Evolutionary conservation across 495 filamentous ascomycete species (phyloP), one percentile per base, ranked within the genome.

Genomic region (Neurospora sp.): DNA sequence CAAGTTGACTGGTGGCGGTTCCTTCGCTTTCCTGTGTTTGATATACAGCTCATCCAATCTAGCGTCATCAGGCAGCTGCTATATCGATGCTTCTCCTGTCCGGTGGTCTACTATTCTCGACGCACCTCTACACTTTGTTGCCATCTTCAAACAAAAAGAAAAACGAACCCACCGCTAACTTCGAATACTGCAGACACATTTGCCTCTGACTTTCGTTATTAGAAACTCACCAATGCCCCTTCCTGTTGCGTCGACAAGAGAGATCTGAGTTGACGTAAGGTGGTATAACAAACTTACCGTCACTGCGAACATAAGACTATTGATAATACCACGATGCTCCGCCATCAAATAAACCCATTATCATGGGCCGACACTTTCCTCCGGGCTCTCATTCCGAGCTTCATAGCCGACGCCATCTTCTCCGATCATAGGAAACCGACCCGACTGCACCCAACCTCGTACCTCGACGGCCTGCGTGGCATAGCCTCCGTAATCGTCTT

Each of bases 391-490:
- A 70, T 82, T 9, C 80, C 80, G 3, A 80, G 78, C 72, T 82
- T 82, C 70, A 71, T 82, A 42, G 72, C 78, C 68, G 76, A 80
- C 74, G 12, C 45, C 69, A 22, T 81, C 74, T 79, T 75, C 73
- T 79, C 79, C 22, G 78, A 82, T 18, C 78, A 78, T 20, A 76
- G 72, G 69, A 74, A 73, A 42, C 53, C 75, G 31, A 77, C 69
- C 70, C 78, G 72, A 44, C 40, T 81, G 22, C 84, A 84, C 70
- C 78, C 84, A 22, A 88, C 86, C 0, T 84, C 85, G 22, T 88
- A 87, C 74, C 82, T 89, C 68, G 83, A 86, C 79, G 86, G 87
- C 22, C 80, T 89, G 35, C 83, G 87, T 27, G 87, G 87, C n/a
- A 80, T 89, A 71, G 86, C 86, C 14, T 85, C 84, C 22, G 78